Evolutionary conservation across 345 rosid genomes (phyloP).

Genomic region (Pseudoturritis turrita): DNA sequence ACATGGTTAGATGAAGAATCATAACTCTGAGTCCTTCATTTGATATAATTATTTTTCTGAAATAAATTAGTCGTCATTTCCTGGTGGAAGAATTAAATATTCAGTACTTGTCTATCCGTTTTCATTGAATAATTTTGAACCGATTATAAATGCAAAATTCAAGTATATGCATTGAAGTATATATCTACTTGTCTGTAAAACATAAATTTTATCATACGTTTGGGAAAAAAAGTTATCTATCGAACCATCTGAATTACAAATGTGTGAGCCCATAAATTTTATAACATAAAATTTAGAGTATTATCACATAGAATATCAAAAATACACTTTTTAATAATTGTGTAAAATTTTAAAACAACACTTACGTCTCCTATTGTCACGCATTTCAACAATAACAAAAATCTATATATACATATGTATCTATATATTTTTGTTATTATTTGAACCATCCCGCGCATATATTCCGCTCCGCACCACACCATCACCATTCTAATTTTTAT

Average conservation of each 20-base stretch:
- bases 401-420: too few relatives aligned
- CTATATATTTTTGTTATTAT: too few relatives aligned
- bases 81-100: constrained; percentile 34
- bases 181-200: constrained; percentile 17
- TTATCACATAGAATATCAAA: too few relatives aligned
- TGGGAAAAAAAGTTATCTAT: not conserved
- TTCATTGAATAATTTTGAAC: constrained; percentile 18
- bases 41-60: constrained; percentile 7
- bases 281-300: not conserved
- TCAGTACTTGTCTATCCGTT: constrained; percentile 32
- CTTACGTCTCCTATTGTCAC: too few relatives aligned
- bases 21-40: not conserved
- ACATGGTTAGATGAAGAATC: constrained; percentile 10
- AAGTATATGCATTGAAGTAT: constrained; percentile 24
- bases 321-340: too few relatives aligned
- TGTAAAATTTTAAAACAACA: too few relatives aligned
- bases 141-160: constrained; percentile 25
- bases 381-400: too few relatives aligned
- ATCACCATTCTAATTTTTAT: too few relatives aligned
- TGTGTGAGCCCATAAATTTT: not conserved
- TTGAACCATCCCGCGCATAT: too few relatives aligned
- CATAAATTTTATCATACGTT: constrained; percentile 11
- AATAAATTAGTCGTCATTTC: constrained; percentile 27
- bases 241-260: not conserved
- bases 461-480: too few relatives aligned